Conservation (phyloP, 1,284 basidiomycete genomes). For the Pseudozyma sp. region DNA sequence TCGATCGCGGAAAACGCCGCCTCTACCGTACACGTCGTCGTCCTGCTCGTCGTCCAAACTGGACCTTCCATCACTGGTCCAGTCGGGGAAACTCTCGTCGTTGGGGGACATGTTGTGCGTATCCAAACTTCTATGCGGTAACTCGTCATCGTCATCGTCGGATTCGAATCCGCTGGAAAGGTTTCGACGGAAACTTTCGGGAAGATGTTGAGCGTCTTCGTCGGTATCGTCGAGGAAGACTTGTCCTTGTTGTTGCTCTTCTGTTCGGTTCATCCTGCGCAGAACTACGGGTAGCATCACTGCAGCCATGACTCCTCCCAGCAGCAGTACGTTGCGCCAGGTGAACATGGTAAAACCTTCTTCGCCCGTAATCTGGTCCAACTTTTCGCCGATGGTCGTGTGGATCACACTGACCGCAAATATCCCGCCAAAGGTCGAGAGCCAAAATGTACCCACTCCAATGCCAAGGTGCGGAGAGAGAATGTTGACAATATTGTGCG, state of each 20-base stretch:
- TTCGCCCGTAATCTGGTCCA: constrained; percentile 93
- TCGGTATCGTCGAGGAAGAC: constrained; percentile 35
- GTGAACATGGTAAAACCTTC: constrained; percentile 92
- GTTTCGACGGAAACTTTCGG: constrained; percentile 29
- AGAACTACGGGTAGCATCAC: constrained; percentile 84
- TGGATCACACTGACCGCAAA: constrained; percentile 93
- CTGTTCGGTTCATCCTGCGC: constrained; percentile 14
- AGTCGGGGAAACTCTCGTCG: constrained; percentile 30
- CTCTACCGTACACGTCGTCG: constrained; percentile 5
- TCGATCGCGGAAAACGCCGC: constrained; percentile 32
- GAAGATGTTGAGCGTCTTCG: constrained; percentile 24
- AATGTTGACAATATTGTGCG: constrained; percentile 84
- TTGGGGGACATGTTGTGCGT: constrained; percentile 13
- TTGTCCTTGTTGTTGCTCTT: constrained; percentile 30
- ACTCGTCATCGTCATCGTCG: constrained; percentile 29
- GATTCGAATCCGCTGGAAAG: not conserved
- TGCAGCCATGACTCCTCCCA: constrained; percentile 85
- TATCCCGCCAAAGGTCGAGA: constrained; percentile 88
- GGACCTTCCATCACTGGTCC: not conserved
- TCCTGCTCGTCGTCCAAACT: not conserved
- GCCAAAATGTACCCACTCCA: constrained; percentile 85
- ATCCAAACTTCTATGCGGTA: constrained; percentile 24
- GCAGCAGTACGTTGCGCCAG: constrained; percentile 83
- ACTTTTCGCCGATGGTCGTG: constrained; percentile 86
- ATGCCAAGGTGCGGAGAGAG: constrained; percentile 94